phyloP scores from a whole-genome alignment of 108 stramenopile genomes.

The Pinguiococcus pyrenoidosus region DNA sequence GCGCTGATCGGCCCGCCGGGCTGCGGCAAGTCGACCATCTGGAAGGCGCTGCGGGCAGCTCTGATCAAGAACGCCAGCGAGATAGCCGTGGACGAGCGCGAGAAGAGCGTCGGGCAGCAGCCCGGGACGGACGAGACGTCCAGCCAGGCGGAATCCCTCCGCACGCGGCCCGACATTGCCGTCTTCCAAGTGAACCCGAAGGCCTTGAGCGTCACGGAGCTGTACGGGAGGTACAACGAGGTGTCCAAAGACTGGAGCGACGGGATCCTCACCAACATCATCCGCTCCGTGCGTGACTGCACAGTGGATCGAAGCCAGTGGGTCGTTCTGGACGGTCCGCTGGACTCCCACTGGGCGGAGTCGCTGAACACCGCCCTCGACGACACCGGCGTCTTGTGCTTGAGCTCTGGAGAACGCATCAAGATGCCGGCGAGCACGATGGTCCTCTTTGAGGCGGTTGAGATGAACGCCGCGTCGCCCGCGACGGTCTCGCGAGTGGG shows the following conservation, averaged over 20 bases:
- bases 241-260: slow-evolving; percentile 20
- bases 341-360: slow-evolving; percentile 20
- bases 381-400: slow-evolving; percentile 15
- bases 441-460: slow-evolving; percentile 22
- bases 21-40: slow-evolving; percentile 8
- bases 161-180: no score
- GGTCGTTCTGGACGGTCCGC: slow-evolving; percentile 24
- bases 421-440: slow-evolving; percentile 10
- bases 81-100: no score
- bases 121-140: no score
- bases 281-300: slow-evolving; percentile 7
- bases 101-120: no score
- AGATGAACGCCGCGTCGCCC: slow-evolving; percentile 14
- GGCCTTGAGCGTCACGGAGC: slow-evolving; percentile 17
- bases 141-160: no score
- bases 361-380: slow-evolving; percentile 24
- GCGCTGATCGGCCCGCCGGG: slow-evolving; percentile 20
- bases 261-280: slow-evolving; percentile 20
- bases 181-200: slow-evolving; percentile 23
- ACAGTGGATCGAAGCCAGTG: slow-evolving; percentile 2
- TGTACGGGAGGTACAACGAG: slow-evolving; percentile 19
- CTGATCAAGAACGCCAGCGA: neutral
- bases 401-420: slow-evolving; percentile 19
- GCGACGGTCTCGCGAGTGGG: no score
- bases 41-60: neutral